Base-by-base conservation (phyloP, 108 stramenopile genomes). In the Nitzschia putrida region DNA sequence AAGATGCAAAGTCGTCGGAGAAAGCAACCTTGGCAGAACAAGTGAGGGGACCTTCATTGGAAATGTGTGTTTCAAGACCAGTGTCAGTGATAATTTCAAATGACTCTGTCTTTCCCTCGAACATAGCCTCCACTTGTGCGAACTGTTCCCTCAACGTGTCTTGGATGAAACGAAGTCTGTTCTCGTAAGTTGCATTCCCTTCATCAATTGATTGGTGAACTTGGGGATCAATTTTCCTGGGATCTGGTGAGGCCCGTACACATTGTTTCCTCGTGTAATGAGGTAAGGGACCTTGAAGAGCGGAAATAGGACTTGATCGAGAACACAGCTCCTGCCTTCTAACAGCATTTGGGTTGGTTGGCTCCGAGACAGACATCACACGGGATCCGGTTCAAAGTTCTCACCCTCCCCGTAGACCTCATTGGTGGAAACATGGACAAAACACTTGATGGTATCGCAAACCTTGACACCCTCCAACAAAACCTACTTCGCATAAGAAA, bases 161-260 rank as follows among this genome's bases (percentile, higher is more conserved):
- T 43, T 83, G 68, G 45, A 92, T 63, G 0, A 83, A 52, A 40
- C 79, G 72, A 18, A 95, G 66, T 18, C 81, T 58, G 41, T 73
- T 79, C 49, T 88, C n/a, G 99, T 98, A 40, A 99, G 78, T 13
- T 88, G 74, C 49, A 80, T 76, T 7, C 90, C 95, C 25, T 93
- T 77, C 78, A 97, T 68, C 37, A 99, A 81, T 80, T 98, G 97
- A 77, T 97, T 97, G 71, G 96, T 95, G 72, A 99, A 98, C 83
- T 99, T 99, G 49, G 99, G 99, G 69, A 99, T 96, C 45, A 99
- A 80, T 80, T 99, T 99, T 78, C 98, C 99, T 0, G 99, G 99
- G 72, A 95, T 98, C 76, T 99, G 99, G 76, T 97, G 97, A 39
- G 98, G 97, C 6, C 99, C 97, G 80, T 97, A 99, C 34, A 99